Base-by-base conservation (phyloP, 73 alveolate species). In the Diophrys sp. region DNA sequence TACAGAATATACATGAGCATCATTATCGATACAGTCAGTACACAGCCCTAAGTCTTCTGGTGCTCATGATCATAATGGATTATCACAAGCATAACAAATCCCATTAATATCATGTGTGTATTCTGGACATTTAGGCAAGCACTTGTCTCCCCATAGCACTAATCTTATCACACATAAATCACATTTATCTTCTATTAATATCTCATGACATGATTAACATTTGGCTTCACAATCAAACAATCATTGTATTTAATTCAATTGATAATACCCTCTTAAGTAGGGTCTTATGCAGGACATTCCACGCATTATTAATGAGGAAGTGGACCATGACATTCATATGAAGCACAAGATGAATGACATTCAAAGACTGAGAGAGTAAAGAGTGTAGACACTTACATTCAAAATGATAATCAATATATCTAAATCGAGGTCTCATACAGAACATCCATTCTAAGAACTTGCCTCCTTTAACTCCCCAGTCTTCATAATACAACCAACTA, bases 201-300 rank as follows among this genome's bases (percentile, higher is more conserved):
- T 44, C 18, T 44, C 62, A 44, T 44, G 5, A 44, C 62, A 44
- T 5, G 62, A 11, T 5, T 5, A 11, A 44, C 62, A 44, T 44
- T 44, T 44, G 62, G 62, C 62, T 44, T 44, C 62, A 44, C 62
- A 44, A 44, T 44, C 62, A 44, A 44, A 44, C 62, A 44, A 44
- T 44, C 62, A 44, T 44, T 44, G 62, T 44, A 44, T 44, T 5
- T 5, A 44, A 44, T 44, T 18, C 62, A 44, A 44, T 44, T 18
- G 5, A 44, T 44, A 11, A 44, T 18, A 11, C 62, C 62, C 18
- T 44, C 62, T 44, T 44, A 44, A 44, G 62, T 44, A 11, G 18
- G n/a, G 18, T 44, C 62, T 11, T 11, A 44, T 18, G 62, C 62
- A 11, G 62, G 62, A 18, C 62, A 44, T 44, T 44, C 5, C 5